phyloP scores from a whole-genome alignment of 2,329 filamentous ascomycete genomes.

The Apiospora saccharicola region DNA sequence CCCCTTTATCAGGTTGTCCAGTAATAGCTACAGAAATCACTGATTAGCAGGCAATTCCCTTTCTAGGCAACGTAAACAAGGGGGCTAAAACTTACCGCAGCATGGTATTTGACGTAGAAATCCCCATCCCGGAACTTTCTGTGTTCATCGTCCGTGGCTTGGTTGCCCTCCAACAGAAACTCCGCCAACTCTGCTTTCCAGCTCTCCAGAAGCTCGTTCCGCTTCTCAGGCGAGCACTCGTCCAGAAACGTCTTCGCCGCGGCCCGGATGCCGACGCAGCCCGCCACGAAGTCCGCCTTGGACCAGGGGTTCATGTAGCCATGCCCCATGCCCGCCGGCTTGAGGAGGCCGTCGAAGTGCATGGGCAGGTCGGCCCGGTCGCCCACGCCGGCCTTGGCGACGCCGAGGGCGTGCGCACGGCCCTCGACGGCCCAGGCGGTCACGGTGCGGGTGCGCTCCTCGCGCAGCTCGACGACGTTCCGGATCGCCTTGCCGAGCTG shows the following conservation, averaged over 20 bases:
- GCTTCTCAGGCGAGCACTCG: not conserved
- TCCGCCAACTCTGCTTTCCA: constrained; percentile 3
- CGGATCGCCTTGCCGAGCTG: not conserved
- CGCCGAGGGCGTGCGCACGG: constrained; percentile 20
- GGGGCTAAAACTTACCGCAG: not conserved
- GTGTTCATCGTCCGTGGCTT: constrained; percentile 3
- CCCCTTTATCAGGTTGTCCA: not conserved
- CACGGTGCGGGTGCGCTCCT: not conserved
- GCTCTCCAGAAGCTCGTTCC: no score
- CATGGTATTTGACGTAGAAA: constrained; percentile 23
- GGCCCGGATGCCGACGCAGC: constrained; percentile 22
- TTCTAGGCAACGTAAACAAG: not conserved
- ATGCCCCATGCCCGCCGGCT: not conserved
- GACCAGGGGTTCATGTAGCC: constrained; percentile 21
- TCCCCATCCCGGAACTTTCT: constrained; percentile 23
- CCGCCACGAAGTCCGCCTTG: constrained; percentile 23
- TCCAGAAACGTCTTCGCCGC: constrained; percentile 20
- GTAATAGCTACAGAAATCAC: not conserved
- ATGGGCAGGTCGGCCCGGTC: constrained; percentile 4
- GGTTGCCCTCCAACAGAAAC: constrained; percentile 25
- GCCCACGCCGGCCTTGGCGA: not conserved
- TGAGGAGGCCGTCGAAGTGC: constrained; percentile 1
- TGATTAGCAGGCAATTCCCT: not conserved
- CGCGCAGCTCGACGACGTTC: not conserved
- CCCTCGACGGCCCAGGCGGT: constrained; percentile 10